Evolutionary conservation across 768 basidiomycete species (phyloP).

Genomic region (Auriculariales sp.): DNA sequence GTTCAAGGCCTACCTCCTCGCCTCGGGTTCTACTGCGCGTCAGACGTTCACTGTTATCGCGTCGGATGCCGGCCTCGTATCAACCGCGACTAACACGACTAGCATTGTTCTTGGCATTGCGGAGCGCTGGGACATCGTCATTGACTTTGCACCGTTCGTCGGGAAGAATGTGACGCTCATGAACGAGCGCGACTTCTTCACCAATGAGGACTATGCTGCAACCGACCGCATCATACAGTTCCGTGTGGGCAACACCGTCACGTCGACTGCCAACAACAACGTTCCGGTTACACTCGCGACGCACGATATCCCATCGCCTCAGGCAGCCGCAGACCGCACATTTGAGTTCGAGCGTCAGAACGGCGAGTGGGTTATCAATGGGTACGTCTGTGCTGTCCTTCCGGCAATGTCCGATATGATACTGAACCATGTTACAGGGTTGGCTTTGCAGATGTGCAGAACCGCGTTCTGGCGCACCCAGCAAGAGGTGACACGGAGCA

Average conservation of each 20-base stretch:
- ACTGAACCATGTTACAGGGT: not conserved
- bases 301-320: not conserved
- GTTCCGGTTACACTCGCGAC: not conserved
- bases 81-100: not conserved
- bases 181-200: conserved; percentile 1
- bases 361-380: too few species aligned
- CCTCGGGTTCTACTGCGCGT: not conserved
- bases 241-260: not conserved
- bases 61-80: not conserved
- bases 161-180: not conserved
- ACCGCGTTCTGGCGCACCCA: not conserved
- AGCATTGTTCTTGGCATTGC: not conserved
- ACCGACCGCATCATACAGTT: not conserved
- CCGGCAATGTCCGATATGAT: not conserved
- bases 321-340: not conserved
- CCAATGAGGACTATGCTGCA: not conserved
- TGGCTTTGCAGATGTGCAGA: not conserved
- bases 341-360: not conserved
- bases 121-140: not conserved
- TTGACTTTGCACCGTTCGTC: not conserved
- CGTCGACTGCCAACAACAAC: not conserved
- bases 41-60: not conserved
- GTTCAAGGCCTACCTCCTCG: not conserved
- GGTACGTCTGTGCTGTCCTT: too few species aligned
- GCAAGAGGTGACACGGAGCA: not conserved